Percentiles rank a stretch among this genome's conserved stretches.
phyloP scores from a whole-genome alignment of 768 basidiomycete genomes.

The Amanita inopinata region DNA sequence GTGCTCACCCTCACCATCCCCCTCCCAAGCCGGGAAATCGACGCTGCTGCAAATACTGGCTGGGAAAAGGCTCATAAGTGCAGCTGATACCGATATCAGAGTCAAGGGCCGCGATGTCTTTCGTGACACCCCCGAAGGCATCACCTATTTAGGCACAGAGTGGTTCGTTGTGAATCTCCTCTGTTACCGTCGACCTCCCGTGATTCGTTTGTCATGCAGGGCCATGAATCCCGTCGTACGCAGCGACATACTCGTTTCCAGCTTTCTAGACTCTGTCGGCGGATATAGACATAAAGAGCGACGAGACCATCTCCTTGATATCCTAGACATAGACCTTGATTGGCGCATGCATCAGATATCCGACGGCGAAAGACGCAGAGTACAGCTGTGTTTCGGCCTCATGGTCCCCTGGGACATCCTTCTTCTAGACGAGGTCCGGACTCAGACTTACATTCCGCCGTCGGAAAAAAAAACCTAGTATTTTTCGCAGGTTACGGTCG shows the following conservation, averaged over 20 bases:
- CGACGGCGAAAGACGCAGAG: constrained; percentile 86
- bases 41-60: constrained; percentile 91
- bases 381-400: constrained; percentile 92
- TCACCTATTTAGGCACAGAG: constrained; percentile 89
- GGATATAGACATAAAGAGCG: constrained; percentile 90
- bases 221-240: constrained; percentile 97
- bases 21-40: constrained; percentile 81
- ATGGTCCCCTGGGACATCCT: constrained; percentile 94
- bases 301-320: constrained; percentile 76
- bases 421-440: constrained; percentile 79
- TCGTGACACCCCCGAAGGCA: constrained; percentile 69
- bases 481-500: constrained; percentile 74
- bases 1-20: constrained; percentile 11
- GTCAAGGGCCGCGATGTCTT: constrained; percentile 86
- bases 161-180: constrained; percentile 43
- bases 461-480: constrained; percentile 3
- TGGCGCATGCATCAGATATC: constrained; percentile 97
- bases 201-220: constrained; percentile 33
- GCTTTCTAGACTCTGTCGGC: constrained; percentile 94
- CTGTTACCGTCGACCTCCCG: constrained; percentile 4
- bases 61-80: constrained; percentile 73
- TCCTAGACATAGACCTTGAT: constrained; percentile 90
- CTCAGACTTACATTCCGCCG: constrained; percentile 7
- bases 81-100: constrained; percentile 41
- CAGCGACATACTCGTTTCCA: constrained; percentile 84